phyloP scores from a whole-genome alignment of 129 eudicot genomes.

The Silybum marianum region DNA sequence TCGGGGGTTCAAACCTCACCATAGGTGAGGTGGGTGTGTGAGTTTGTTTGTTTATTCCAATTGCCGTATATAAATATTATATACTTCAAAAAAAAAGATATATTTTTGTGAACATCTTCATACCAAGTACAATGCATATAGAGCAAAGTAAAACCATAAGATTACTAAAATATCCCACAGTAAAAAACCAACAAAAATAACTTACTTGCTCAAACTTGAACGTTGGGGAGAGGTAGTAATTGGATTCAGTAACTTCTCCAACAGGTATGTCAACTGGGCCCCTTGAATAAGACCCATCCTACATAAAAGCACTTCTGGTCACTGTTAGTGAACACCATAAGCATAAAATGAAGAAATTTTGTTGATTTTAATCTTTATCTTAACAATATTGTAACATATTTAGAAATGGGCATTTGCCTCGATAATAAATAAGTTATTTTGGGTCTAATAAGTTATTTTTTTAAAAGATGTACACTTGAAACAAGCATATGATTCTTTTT shows the following conservation, averaged over 20 bases:
- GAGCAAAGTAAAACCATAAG: conserved; percentile 6
- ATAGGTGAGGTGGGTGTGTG: too few species aligned
- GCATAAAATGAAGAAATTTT: not conserved
- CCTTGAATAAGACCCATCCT: conserved; percentile 99
- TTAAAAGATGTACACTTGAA: not conserved
- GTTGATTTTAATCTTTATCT: conserved; percentile 1
- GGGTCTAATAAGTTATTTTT: not conserved
- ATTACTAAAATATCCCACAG: not conserved
- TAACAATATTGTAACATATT: not conserved
- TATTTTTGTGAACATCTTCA: conserved; percentile 2
- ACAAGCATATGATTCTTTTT: not conserved
- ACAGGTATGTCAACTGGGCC: conserved; percentile 96
- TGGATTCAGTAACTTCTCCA: conserved; percentile 62
- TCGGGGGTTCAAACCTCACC: too few species aligned
- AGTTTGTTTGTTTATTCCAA: too few species aligned
- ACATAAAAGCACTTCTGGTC: conserved; percentile 27
- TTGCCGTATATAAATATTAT: too few species aligned
- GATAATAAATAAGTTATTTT: not conserved
- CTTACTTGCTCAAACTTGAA: conserved; percentile 96
- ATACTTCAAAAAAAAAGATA: not conserved
- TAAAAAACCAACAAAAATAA: conserved; percentile 7
- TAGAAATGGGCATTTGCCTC: not conserved
- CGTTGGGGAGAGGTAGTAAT: conserved; percentile 78
- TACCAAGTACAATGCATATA: not conserved
- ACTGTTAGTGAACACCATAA: not conserved